Conservation (phyloP, 768 basidiomycete genomes). For the Mycena kentingensis region DNA sequence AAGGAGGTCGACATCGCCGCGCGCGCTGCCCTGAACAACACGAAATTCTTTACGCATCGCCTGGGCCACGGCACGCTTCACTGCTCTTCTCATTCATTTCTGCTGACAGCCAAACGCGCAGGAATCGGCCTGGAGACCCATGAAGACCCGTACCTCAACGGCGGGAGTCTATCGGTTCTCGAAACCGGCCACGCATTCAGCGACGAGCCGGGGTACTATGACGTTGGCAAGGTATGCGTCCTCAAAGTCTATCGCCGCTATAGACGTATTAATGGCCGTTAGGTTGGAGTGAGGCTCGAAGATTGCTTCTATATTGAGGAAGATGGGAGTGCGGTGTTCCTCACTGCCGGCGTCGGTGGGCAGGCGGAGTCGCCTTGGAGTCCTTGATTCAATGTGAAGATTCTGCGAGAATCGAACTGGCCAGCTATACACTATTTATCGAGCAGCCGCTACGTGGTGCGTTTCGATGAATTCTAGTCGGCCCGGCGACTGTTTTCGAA, state of each 20-base stretch:
- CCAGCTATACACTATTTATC: not conserved
- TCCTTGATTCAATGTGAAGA: constrained; percentile 29
- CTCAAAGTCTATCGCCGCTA: constrained; percentile 1
- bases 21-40: constrained; percentile 52
- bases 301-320: constrained; percentile 76
- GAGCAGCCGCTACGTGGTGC: too few species aligned
- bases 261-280: constrained; percentile 12
- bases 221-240: constrained; percentile 58
- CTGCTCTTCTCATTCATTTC: constrained; percentile 6
- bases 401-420: not conserved
- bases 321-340: constrained; percentile 53
- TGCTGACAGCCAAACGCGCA: constrained; percentile 31
- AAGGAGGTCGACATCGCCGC: constrained; percentile 65
- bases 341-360: constrained; percentile 69
- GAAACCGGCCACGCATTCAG: constrained; percentile 74
- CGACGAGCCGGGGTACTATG: constrained; percentile 77
- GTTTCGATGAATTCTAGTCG: too few species aligned
- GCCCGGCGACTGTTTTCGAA: too few species aligned
- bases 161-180: constrained; percentile 62
- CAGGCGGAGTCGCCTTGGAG: constrained; percentile 47
- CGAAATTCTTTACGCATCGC: constrained; percentile 74
- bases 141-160: constrained; percentile 78
- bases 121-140: constrained; percentile 87
- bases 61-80: constrained; percentile 67
- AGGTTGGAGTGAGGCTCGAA: constrained; percentile 81